Conservation (phyloP, 2,329 filamentous ascomycete genomes). For the Botrytis fragariae region DNA sequence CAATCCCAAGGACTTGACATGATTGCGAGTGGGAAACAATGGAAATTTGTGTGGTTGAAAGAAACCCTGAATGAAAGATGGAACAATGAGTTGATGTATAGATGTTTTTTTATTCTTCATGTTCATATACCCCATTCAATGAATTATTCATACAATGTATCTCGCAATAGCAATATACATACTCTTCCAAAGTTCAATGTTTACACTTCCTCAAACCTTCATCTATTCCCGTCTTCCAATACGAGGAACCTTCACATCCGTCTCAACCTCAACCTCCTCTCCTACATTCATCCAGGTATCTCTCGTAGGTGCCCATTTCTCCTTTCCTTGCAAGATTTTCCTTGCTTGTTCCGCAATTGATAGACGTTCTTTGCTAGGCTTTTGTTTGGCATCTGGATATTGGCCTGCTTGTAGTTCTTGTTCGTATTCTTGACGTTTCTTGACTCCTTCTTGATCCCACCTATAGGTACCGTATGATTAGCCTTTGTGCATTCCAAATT, state of each 20-base stretch:
- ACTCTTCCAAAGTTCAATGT: background rate
- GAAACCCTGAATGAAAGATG: background rate
- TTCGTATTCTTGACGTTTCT: constrained; percentile 5
- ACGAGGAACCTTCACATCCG: constrained; percentile 31
- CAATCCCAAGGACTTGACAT: background rate
- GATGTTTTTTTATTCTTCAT: background rate
- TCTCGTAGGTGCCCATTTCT: constrained; percentile 51
- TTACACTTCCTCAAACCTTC: background rate
- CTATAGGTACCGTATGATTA: constrained; percentile 36
- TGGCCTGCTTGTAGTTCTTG: constrained; percentile 35
- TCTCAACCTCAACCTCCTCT: constrained; percentile 36
- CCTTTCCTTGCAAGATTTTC: constrained; percentile 57
- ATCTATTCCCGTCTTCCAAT: constrained; percentile 1
- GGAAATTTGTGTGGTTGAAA: background rate
- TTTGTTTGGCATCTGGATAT: constrained; percentile 35
- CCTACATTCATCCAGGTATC: constrained; percentile 37
- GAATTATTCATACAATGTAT: constrained; percentile 1
- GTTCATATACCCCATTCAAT: background rate
- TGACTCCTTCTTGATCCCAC: constrained; percentile 57
- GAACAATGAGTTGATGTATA: background rate
- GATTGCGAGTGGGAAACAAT: background rate
- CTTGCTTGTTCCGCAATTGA: constrained; percentile 59
- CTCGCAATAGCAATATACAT: background rate
- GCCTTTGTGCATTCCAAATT: constrained; percentile 1
- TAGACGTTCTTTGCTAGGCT: constrained; percentile 41